Conservation (phyloP, 1,284 basidiomycete species). For the Ganoderma multipileum region DNA sequence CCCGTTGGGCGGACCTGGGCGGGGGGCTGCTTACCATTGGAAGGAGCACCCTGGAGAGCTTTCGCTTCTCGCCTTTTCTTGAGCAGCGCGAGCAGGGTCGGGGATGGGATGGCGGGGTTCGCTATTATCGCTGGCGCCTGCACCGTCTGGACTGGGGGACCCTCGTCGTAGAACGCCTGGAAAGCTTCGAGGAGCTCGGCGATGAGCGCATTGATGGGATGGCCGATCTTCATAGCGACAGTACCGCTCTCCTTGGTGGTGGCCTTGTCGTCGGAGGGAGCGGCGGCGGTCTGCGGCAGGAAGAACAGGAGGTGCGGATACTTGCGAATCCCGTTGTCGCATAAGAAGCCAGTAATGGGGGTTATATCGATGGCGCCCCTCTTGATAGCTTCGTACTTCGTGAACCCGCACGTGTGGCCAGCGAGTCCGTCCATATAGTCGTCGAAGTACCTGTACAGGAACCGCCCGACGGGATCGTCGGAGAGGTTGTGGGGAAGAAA, state of each 20-base stretch:
- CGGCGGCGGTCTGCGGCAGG: not conserved
- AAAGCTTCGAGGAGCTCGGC: not conserved
- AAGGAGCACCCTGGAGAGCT: not conserved
- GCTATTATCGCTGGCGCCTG: too few species aligned
- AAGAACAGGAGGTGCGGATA: not conserved
- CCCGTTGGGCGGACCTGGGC: not conserved
- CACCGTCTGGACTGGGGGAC: not conserved
- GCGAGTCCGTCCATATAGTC: not conserved
- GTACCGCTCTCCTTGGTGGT: too few species aligned
- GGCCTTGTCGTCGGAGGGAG: not conserved
- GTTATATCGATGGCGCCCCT: not conserved
- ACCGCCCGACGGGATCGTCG: not conserved
- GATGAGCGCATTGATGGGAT: not conserved
- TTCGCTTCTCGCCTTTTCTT: too few species aligned
- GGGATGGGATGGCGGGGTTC: not conserved
- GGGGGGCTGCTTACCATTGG: not conserved
- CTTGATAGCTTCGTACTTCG: not conserved
- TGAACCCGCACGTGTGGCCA: not conserved
- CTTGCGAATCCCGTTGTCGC: not conserved
- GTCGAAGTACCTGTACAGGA: constrained; percentile 22
- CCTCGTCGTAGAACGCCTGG: not conserved
- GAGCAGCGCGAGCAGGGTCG: too few species aligned
- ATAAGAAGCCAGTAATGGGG: not conserved
- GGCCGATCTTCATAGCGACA: not conserved
- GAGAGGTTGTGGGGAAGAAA: constrained; percentile 15